Conservation (phyloP, 176 grass and related monocot species). For the Puya raimondii region DNA sequence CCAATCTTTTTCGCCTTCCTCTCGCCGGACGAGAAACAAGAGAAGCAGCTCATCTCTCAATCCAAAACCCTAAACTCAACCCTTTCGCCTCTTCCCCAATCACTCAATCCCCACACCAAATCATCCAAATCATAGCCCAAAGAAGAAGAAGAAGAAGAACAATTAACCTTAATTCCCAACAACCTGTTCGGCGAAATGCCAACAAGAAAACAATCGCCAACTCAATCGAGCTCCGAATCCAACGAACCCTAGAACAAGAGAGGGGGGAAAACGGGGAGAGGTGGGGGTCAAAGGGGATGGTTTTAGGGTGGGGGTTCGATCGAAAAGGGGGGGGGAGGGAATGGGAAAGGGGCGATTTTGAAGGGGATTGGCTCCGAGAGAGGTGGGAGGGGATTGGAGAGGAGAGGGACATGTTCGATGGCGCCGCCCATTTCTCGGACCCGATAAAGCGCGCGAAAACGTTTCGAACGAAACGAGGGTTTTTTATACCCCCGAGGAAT, state of each 20-base stretch:
- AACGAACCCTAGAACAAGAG: not conserved
- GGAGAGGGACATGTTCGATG: not conserved
- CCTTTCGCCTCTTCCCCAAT: conserved; percentile 8
- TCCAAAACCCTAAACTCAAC: conserved; percentile 16
- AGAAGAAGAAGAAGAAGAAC: not conserved
- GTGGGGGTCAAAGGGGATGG: not conserved
- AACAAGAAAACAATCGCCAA: not conserved
- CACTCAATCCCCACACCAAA: conserved; percentile 4
- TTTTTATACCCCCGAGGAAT: too few species aligned
- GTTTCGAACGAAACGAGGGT: too few species aligned
- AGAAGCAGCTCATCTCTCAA: conserved; percentile 54
- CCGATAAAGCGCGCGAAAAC: not conserved
- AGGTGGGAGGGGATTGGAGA: not conserved
- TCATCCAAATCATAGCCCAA: conserved; percentile 26
- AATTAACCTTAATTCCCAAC: not conserved
- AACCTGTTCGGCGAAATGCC: not conserved
- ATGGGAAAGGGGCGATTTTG: not conserved
- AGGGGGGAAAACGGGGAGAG: not conserved
- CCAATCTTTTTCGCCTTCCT: conserved; percentile 19
- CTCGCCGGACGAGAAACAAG: conserved; percentile 52
- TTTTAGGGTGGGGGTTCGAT: not conserved
- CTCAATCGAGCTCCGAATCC: not conserved
- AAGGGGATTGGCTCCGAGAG: not conserved
- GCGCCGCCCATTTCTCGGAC: not conserved
- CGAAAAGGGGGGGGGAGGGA: not conserved